These are phyloP conservation scores for Cladobotryum protrusum DNA, from an alignment of 2,329 filamentous ascomycete species.

Conservation along the genomic window DNA sequence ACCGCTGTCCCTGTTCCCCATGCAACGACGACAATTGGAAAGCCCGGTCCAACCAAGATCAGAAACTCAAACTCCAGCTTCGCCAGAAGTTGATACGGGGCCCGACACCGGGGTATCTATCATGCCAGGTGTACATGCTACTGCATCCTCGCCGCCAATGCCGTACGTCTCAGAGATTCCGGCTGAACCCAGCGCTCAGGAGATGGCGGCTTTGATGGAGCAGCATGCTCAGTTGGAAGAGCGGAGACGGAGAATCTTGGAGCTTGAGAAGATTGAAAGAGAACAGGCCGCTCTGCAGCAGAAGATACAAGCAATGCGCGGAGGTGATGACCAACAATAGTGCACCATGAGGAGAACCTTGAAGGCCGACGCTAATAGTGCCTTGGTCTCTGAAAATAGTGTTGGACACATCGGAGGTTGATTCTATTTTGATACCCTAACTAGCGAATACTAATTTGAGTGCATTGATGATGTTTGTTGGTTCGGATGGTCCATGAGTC, in stretches of 20 bases:
- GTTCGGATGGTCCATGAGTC: too few relatives aligned
- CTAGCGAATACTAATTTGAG: background rate
- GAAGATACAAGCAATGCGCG: background rate
- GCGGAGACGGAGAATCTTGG: slow-evolving; percentile 3
- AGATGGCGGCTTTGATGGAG: background rate
- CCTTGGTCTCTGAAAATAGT: too few relatives aligned
- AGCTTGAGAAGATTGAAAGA: slow-evolving; percentile 6
- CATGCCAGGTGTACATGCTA: background rate
- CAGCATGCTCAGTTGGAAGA: slow-evolving; percentile 4
- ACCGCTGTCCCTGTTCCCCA: background rate
- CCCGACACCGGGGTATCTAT: slow-evolving; percentile 1
- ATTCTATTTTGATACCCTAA: background rate
- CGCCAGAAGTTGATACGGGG: background rate
- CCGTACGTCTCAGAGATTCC: background rate
- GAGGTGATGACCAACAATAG: background rate
- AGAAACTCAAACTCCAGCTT: background rate
- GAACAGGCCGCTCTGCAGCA: slow-evolving; percentile 4
- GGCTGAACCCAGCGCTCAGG: slow-evolving; percentile 1
- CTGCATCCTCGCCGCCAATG: background rate
- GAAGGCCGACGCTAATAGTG: background rate
- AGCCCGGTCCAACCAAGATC: background rate
- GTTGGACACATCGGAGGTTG: too few relatives aligned
- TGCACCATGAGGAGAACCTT: background rate
- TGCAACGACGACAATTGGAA: background rate
- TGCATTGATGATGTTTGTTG: too few relatives aligned